Evolutionary conservation across 2,329 filamentous ascomycete species (phyloP), one percentile per base, ranked within the genome.

Genomic region (Fusarium xyrophilum): DNA sequence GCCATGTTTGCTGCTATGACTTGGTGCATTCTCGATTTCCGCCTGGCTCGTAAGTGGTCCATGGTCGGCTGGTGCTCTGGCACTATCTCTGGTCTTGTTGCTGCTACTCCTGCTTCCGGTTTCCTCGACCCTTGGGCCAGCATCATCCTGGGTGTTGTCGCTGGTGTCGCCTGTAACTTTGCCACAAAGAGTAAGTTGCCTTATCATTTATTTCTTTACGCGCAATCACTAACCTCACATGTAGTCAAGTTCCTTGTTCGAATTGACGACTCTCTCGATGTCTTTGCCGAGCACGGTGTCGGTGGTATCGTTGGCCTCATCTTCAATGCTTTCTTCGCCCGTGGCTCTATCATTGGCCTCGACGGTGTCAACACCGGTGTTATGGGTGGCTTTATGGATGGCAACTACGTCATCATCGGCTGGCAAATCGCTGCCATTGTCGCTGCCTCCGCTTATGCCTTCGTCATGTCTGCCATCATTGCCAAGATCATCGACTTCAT

Each of bases 1-100:
- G 95, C 93, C 78, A 93, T 93, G 84, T 97, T 97, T 75, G 95
- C 89, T 40, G 91, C 93, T 69, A 92, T 96, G 80, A 92, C 93
- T 56, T 99, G 96, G 96, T 93, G 94, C 75, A 81, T 98, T 48
- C 93, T 98, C 74, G 96, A 99, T 87, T 98, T 90, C 88, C 91
- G 96, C 65, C 88, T 98, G 62, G 93, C 93, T 63, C 89, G 89
- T 81, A 97, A 97, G 84, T 97, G 94, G 93, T 97, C 86, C 42
- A 89, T 91, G 81, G 89, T 91, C 67, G 89, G 89, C 71, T 91
- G 89, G 87, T 91, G 89, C 79, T 91, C 89, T 15, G 89, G 89
- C 60, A 87, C 86, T 70, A 91, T 91, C 70, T 91, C 88, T 28
- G 89, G 89, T 58, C 88, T 91, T 47, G 89, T 91, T 51, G 88